These are phyloP conservation scores for Pichia nakasei DNA, from an alignment of 805 yeast species.

Conservation along the genomic window DNA sequence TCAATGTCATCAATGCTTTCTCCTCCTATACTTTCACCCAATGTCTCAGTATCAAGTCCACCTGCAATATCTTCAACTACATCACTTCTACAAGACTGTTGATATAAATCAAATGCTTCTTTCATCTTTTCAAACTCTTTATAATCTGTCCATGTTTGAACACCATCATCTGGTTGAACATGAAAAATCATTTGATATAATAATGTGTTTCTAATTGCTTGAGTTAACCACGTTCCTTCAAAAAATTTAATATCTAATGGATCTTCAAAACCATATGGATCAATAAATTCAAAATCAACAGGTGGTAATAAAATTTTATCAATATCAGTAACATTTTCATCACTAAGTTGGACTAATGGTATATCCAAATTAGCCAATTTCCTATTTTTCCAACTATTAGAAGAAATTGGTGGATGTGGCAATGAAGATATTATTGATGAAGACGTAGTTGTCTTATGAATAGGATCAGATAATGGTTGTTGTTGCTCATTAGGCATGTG, in stretches of 20 bases:
- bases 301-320: constrained; percentile 28
- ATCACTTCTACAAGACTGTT: constrained; percentile 6
- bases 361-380: constrained; percentile 8
- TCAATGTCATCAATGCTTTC: constrained; percentile 5
- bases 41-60: constrained; percentile 5
- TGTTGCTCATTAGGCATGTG: too few species aligned
- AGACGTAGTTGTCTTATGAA: constrained; percentile 8
- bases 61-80: constrained; percentile 1
- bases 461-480: too few species aligned
- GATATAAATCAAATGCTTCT: constrained; percentile 40
- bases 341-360: constrained; percentile 32
- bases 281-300: constrained; percentile 42
- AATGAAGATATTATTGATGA: constrained; percentile 1
- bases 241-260: constrained; percentile 77
- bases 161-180: constrained; percentile 90
- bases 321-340: constrained; percentile 34
- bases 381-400: not conserved
- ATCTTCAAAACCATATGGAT: constrained; percentile 84
- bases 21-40: constrained; percentile 1
- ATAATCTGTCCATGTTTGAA: constrained; percentile 84
- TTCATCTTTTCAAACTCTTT: constrained; percentile 56
- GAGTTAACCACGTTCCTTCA: constrained; percentile 77
- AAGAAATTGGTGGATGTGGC: not conserved
- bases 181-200: constrained; percentile 81
- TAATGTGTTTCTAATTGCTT: constrained; percentile 75